These are phyloP conservation scores for Epicoccum nigrum DNA, from an alignment of 2,329 filamentous ascomycete species.

Conservation along the genomic window DNA sequence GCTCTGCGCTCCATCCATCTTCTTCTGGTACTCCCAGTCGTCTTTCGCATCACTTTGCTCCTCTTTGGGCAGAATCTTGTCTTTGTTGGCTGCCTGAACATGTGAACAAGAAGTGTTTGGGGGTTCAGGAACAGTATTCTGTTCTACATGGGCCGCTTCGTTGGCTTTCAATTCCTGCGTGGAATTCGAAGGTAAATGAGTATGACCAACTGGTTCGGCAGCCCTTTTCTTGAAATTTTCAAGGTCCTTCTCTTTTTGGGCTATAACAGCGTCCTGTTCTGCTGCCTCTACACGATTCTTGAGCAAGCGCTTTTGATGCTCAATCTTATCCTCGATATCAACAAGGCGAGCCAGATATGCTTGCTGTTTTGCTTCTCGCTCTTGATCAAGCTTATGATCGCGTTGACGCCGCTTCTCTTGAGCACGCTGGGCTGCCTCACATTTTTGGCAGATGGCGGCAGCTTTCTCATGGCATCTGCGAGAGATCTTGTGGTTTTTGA, in stretches of 20 bases:
- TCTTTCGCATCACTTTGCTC: slow-evolving; percentile 41
- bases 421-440: slow-evolving; percentile 58
- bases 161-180: neutral
- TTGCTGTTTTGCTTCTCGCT: slow-evolving; percentile 53
- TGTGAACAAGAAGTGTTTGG: neutral
- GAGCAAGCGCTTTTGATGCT: slow-evolving; percentile 52
- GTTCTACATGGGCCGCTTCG: neutral
- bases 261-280: slow-evolving; percentile 53
- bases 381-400: slow-evolving; percentile 59
- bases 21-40: slow-evolving; percentile 70
- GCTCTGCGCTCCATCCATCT: slow-evolving; percentile 58
- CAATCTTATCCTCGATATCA: slow-evolving; percentile 61
- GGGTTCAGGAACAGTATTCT: neutral
- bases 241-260: slow-evolving; percentile 57
- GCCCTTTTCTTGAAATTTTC: slow-evolving; percentile 42
- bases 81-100: neutral
- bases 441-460: slow-evolving; percentile 56
- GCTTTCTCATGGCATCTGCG: slow-evolving; percentile 55
- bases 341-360: slow-evolving; percentile 55
- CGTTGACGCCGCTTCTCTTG: slow-evolving; percentile 52
- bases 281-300: slow-evolving; percentile 55
- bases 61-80: slow-evolving; percentile 12
- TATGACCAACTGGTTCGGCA: neutral
- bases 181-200: too few relatives aligned
- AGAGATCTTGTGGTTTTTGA: slow-evolving; percentile 57